Percentiles rank a stretch among this genome's conserved stretches.
Conservation (phyloP, 1,139 yeast species). For the Candida gigantensis region DNA sequence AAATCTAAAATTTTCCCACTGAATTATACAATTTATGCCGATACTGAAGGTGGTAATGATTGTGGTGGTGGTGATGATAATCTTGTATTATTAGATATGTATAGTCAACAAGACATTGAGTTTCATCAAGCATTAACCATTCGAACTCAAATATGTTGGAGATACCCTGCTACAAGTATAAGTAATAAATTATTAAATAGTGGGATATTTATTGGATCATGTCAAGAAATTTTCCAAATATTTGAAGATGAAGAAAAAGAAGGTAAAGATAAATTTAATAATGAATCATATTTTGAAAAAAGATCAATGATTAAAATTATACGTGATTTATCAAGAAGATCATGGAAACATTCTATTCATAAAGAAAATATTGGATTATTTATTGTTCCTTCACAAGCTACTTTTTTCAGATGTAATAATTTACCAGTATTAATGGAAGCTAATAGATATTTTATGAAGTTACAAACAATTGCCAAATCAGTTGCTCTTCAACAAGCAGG, state of each 20-base stretch:
- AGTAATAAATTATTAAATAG: conserved; percentile 76
- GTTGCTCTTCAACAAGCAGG: conserved; percentile 20
- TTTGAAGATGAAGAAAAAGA: conserved; percentile 32
- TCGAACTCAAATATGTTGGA: conserved; percentile 89
- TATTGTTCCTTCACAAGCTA: conserved; percentile 62
- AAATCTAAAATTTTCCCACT: conserved; percentile 57
- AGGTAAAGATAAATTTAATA: conserved; percentile 35
- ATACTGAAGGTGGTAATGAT: conserved; percentile 48
- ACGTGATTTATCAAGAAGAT: conserved; percentile 84
- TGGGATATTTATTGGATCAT: conserved; percentile 76
- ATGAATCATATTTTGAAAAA: conserved; percentile 37
- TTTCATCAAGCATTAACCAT: conserved; percentile 70
- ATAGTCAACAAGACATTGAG: conserved; percentile 64
- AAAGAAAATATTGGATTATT: conserved; percentile 65
- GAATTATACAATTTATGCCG: conserved; percentile 45
- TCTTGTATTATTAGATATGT: conserved; percentile 65
- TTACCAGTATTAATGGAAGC: conserved; percentile 86
- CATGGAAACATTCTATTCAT: conserved; percentile 77
- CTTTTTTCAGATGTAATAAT: conserved; percentile 76
- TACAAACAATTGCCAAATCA: conserved; percentile 37
- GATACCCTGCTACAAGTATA: conserved; percentile 73
- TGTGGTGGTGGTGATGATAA: conserved; percentile 51
- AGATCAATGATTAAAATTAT: conserved; percentile 68
- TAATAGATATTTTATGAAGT: conserved; percentile 74
- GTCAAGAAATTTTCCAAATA: conserved; percentile 43